Conservation (phyloP, 2,329 filamentous ascomycete species). For the Hypoxylon sp. region DNA sequence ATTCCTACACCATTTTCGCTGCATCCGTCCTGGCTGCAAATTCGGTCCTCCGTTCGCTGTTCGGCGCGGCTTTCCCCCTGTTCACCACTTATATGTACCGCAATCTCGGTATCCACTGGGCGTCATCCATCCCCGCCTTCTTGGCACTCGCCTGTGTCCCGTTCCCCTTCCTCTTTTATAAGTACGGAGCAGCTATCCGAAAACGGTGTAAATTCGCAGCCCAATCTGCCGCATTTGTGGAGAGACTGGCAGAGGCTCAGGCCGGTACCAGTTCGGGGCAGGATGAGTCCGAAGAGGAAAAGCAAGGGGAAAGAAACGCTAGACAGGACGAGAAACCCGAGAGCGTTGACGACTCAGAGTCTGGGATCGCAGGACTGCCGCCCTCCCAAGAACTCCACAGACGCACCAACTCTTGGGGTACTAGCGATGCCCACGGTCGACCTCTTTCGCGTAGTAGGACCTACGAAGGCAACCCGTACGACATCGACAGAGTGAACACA, state of each 20-base stretch:
- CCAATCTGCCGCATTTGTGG: conserved; percentile 73
- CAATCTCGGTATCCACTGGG: conserved; percentile 80
- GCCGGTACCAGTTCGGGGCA: conserved; percentile 23
- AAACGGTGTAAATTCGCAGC: conserved; percentile 76
- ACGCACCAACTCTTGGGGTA: conserved; percentile 18
- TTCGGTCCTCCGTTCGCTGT: conserved; percentile 69
- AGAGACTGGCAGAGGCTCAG: conserved; percentile 53
- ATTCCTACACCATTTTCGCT: conserved; percentile 73
- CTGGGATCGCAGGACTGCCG: neutral
- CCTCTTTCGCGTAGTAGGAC: neutral
- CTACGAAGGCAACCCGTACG: conserved; percentile 61
- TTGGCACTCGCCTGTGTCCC: conserved; percentile 79
- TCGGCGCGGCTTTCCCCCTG: conserved; percentile 72
- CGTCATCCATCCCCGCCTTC: conserved; percentile 79
- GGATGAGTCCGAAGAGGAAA: conserved; percentile 52
- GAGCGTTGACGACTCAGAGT: conserved; percentile 12
- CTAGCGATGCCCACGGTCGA: neutral
- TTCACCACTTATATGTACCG: conserved; percentile 69
- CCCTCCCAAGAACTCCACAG: neutral
- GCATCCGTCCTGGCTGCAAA: conserved; percentile 81
- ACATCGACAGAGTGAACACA: conserved; percentile 61
- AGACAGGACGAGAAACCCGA: conserved; percentile 24
- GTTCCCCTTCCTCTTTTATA: conserved; percentile 81
- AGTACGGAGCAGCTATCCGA: conserved; percentile 76
- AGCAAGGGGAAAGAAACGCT: conserved; percentile 27